These are phyloP conservation scores for Xylaria sp. DNA, from an alignment of 2,329 filamentous ascomycete species.

Conservation along the genomic window DNA sequence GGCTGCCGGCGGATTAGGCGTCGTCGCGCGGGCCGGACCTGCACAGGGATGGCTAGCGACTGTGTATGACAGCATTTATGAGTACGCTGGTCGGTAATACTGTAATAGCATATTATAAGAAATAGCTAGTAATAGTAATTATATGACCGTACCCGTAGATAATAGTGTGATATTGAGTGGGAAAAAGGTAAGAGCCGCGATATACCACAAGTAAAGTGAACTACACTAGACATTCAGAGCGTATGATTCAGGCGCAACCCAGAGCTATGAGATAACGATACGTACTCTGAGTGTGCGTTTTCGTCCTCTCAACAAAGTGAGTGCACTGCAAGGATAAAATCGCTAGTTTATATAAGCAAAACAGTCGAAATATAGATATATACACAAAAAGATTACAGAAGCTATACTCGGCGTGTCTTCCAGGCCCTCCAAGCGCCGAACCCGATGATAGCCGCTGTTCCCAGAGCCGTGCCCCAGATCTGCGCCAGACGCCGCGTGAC, in stretches of 20 bases:
- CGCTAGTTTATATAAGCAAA: no score
- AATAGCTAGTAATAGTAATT: background rate
- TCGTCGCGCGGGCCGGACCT: conserved; percentile 74
- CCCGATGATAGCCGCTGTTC: conserved; percentile 10
- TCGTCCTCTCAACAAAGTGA: background rate
- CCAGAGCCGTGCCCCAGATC: conserved; percentile 21
- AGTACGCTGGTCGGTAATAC: conserved; percentile 21
- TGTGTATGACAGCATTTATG: conserved; percentile 76
- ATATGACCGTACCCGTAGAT: background rate
- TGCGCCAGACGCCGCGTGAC: conserved; percentile 21
- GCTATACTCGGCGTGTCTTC: conserved; percentile 10
- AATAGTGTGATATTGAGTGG: background rate
- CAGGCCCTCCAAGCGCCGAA: conserved; percentile 18
- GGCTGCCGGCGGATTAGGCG: conserved; percentile 79
- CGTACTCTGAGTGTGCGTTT: no score
- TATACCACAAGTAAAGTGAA: background rate
- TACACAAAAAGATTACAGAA: background rate
- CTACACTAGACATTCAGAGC: no score
- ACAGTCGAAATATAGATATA: background rate
- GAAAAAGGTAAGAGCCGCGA: background rate
- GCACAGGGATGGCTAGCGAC: conserved; percentile 79
- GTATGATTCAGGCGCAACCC: no score
- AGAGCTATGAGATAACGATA: no score
- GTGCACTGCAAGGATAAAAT: no score
- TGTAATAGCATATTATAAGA: background rate